Base-by-base conservation (phyloP, 2,329 filamentous ascomycete genomes). In the Escovopsis weberi region DNA sequence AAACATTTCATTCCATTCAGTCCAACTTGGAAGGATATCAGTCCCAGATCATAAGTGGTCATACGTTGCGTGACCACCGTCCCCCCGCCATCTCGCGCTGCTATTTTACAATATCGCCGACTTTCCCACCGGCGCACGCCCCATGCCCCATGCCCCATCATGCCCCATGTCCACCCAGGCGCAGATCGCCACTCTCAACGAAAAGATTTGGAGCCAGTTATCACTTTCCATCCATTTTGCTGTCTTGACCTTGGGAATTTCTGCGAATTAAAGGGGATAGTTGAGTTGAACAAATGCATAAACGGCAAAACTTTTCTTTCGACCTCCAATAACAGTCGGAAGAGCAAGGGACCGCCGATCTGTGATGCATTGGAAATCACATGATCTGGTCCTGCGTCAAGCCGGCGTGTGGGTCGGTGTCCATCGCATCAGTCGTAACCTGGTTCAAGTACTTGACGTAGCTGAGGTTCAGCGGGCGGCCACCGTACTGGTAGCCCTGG, bases 381-480 rank as follows among this genome's bases (percentile, higher is more conserved):
- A 96, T 94, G 65, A 96, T 95, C 69, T 96, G 88, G 59, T 96
- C 89, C 65, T 96, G 91, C n/a, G 87, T 94, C 58, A 94, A 66
- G 47, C 81, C 82, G 40, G 71, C 76, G 43, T 75, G 73, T 50
- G 84, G 76, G 48, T 86, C 79, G 32, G 80, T 85, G 51, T 95
- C 88, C 86, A 95, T 94, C 52, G 70, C 74, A 49, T 88, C 82
- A 48, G 65, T 68, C 40, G 70, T 70, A 35, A 76, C 72, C 42
- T 75, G 70, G 58, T 82, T 89, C 50, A 85, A 69, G 64, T 96
- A 96, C 64, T 91, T 93, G 68, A 95, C 89, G 57, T 85, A 96
- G 61, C 81, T 89, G 56, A 98, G 72, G 45, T 88, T 87, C 47
- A 98, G 79, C 54, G 91, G 91, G 51, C 91, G 86, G 43, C 88